Base-by-base conservation (phyloP, 2,329 filamentous ascomycete genomes). In the Beauveria brongniartii region DNA sequence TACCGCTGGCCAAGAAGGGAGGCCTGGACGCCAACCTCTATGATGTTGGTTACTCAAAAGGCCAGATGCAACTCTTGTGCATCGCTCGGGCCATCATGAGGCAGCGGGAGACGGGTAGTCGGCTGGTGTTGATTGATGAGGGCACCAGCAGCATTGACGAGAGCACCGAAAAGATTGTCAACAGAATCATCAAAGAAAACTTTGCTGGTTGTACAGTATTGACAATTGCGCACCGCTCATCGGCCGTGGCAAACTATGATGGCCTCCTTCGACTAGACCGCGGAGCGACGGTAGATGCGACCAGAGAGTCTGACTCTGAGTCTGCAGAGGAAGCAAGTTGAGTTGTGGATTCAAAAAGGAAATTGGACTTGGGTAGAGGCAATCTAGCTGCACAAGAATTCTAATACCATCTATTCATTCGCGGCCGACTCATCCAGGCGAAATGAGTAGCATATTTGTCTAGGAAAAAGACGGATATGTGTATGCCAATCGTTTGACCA, bases 401-500 rank as follows among this genome's bases (percentile, higher is more conserved):
- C n/a, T 28, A 59, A 53, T 37, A 46, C 57, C 47, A 59, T 47
- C 57, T 53, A 10, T 59, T 40, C 47, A 59, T 53, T 40, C 41
- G 57, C 48, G 53, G 14, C 4, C 48, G 57, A 53, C 47, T 52
- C 48, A 59, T 59, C 57, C 40, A 59, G 48, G 26, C 47, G n/a
- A 53, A 53, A 40, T 59, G 48, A n/a, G 53, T 53, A 3, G 57
- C 48, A 47, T 37, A 53, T 46, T 59, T 48, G 18, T 59, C 48
- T 8, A 59, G 22, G 48, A 16, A 53, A 52, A 46, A 53, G 57
- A 46, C 57, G n/a, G 5, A 59, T 26, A 47, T 59, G 26, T 37
- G 48, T 26, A 47, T 22, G 40, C 57, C 57, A 59, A 47, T 59
- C 48, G 57, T 53, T 53, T 53, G 40, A 34, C 57, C 57, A 59